Base-by-base conservation (phyloP, 164 flowering plant species). In the Dillenia suffruticosa region DNA sequence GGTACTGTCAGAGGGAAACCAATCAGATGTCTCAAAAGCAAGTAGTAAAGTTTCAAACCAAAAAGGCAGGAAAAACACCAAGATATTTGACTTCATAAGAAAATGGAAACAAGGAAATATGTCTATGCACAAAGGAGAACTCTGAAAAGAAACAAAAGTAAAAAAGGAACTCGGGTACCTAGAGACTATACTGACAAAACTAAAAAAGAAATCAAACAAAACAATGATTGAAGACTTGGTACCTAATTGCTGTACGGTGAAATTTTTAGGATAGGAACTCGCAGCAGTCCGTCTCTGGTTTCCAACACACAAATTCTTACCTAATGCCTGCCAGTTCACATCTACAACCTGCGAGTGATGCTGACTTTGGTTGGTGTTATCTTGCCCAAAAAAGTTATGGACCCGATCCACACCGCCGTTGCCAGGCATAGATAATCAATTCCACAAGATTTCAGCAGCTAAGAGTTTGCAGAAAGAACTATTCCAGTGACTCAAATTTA, bases 381-480 rank as follows among this genome's bases (percentile, higher is more conserved):
- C 92, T 68, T 87, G 90, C 56, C 81, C 87, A 73, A 89, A 88
- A 74, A 87, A 90, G 81, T 86, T 84, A 69, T 87, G 91, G 68
- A 82, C 84, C 82, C 81, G 81, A 59, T 87, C 97, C 65, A 81
- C 88, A 77, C 71, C 80, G 75, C 88, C 95, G 76, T 89, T 82
- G 67, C 92, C 90, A 82, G 93, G 95, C 96, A 90, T 82, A 82
- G 90, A 83, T 79, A 74, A 74, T 67, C 72, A 56, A 71, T 70
- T 73, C 68, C 56, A 53, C 62, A 63, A 72, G 44, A 54, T 58
- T 66, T 56, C 64, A 57, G 68, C 60, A 59, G 65, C 62, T 63
- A 65, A 56, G 53, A 52, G 58, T 61, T 51, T 12, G 45, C 17
- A 44, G 44, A 45, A 62, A 63, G 51, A 49, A 44, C 62, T 61